Evolutionary conservation across 2,329 filamentous ascomycete genomes (phyloP).

Genomic region (Clonostachys sp.): DNA sequence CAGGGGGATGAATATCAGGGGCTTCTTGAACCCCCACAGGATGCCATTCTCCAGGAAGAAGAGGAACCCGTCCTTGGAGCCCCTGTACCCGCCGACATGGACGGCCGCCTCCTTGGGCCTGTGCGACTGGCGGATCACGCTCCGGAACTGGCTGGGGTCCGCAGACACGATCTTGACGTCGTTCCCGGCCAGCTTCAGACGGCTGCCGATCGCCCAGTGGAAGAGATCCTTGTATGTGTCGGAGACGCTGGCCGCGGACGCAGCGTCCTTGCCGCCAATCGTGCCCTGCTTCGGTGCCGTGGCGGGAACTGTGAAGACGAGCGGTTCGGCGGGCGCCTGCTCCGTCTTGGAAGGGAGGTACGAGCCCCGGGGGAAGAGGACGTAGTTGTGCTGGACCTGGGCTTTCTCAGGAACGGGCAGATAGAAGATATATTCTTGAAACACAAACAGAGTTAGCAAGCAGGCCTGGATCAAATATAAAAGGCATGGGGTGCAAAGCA

Average conservation of each 20-base stretch:
- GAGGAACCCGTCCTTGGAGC: slow-evolving; percentile 64
- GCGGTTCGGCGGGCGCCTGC: slow-evolving; percentile 41
- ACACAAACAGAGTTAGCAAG: not conserved
- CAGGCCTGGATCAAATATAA: not conserved
- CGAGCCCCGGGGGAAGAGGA: slow-evolving; percentile 54
- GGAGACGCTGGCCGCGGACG: slow-evolving; percentile 45
- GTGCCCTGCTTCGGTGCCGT: slow-evolving; percentile 56
- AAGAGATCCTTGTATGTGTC: slow-evolving; percentile 56
- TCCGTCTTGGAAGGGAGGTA: slow-evolving; percentile 45
- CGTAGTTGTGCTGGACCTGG: slow-evolving; percentile 61
- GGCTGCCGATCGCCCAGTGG: slow-evolving; percentile 53
- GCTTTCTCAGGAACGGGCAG: slow-evolving; percentile 62
- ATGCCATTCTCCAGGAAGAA: slow-evolving; percentile 66
- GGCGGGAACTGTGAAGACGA: slow-evolving; percentile 60
- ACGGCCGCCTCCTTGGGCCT: slow-evolving; percentile 59
- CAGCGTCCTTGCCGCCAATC: slow-evolving; percentile 44
- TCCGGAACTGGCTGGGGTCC: slow-evolving; percentile 53
- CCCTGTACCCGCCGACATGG: slow-evolving; percentile 61
- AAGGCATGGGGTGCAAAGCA: not conserved
- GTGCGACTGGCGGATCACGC: slow-evolving; percentile 49
- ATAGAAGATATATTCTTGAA: slow-evolving; percentile 55
- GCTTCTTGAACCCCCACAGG: slow-evolving; percentile 68
- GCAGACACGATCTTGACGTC: slow-evolving; percentile 43
- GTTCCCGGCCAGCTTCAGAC: slow-evolving; percentile 44
- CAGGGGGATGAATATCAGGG: slow-evolving; percentile 59